phyloP scores from a whole-genome alignment of 352 stramenopile species.

The Plasmopara halstedii region DNA sequence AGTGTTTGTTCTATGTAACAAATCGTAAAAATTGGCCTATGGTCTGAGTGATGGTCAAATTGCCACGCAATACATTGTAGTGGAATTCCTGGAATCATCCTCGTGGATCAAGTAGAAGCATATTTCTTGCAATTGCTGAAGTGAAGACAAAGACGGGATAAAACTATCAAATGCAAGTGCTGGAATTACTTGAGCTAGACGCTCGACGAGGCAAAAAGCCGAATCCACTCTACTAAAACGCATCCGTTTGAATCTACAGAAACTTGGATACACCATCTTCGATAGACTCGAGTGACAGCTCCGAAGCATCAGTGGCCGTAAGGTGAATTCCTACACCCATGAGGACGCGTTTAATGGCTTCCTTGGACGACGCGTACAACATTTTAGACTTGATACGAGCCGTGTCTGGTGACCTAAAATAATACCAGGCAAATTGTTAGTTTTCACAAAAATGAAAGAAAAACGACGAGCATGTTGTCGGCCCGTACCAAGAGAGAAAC shows the following conservation, averaged over 20 bases:
- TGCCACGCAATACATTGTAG: no score
- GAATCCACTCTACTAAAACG: constrained; percentile 29
- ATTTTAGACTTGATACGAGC: constrained; percentile 92
- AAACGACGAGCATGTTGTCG: not conserved
- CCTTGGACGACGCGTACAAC: constrained; percentile 93
- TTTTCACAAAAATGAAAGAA: constrained; percentile 83
- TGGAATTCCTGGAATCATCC: no score
- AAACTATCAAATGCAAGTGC: constrained; percentile 21
- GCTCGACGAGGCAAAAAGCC: constrained; percentile 3
- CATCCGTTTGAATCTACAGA: constrained; percentile 51
- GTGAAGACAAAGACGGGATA: not conserved
- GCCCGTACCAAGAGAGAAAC: constrained; percentile 84
- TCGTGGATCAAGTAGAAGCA: no score
- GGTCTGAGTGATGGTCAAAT: not conserved
- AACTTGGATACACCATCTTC: constrained; percentile 82
- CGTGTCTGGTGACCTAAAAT: constrained; percentile 85
- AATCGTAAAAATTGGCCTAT: not conserved
- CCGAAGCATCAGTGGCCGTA: constrained; percentile 88
- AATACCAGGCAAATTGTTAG: not conserved
- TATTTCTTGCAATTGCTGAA: not conserved
- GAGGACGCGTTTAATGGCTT: constrained; percentile 91
- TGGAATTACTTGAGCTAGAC: constrained; percentile 28
- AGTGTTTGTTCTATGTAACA: not conserved
- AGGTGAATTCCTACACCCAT: constrained; percentile 93
- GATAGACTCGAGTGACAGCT: constrained; percentile 77